Evolutionary conservation across 208 protist species (phyloP).

Genomic region (Tritrichomonas foetus): DNA sequence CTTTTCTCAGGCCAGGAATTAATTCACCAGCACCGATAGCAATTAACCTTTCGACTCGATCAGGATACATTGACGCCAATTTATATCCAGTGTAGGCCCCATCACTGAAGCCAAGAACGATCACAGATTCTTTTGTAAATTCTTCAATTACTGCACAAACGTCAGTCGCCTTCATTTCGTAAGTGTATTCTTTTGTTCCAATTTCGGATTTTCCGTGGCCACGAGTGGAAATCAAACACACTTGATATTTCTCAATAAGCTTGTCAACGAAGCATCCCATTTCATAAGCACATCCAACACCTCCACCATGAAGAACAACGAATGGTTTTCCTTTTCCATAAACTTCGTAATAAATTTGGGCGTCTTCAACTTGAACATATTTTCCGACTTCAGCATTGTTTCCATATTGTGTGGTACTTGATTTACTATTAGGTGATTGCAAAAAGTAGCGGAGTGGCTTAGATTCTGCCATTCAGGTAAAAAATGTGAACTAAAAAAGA

Average conservation of each 20-base stretch:
- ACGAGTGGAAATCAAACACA: neutral
- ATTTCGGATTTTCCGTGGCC: conserved; percentile 23
- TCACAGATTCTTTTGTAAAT: neutral
- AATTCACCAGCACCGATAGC: neutral
- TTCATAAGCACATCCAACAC: neutral
- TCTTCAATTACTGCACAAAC: neutral
- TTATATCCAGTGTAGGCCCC: neutral
- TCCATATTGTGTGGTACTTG: neutral
- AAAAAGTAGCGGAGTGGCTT: too few relatives aligned
- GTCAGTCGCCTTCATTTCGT: neutral
- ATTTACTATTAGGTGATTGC: too few relatives aligned
- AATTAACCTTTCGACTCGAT: neutral
- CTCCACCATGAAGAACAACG: neutral
- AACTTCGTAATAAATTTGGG: neutral
- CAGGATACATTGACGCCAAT: neutral
- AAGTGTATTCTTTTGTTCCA: neutral
- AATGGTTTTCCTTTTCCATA: neutral
- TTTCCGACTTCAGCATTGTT: neutral
- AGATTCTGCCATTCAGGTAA: too few relatives aligned
- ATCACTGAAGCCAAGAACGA: neutral
- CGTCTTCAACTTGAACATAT: neutral
- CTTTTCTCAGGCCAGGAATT: neutral
- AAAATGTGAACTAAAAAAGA: too few relatives aligned
- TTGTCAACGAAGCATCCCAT: neutral
- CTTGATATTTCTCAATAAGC: neutral